A percentile compares a stretch with the other conserved stretches of the same genome.
phyloP scores from a whole-genome alignment of 495 filamentous ascomycete species.

The Lophiostoma macrostomum region DNA sequence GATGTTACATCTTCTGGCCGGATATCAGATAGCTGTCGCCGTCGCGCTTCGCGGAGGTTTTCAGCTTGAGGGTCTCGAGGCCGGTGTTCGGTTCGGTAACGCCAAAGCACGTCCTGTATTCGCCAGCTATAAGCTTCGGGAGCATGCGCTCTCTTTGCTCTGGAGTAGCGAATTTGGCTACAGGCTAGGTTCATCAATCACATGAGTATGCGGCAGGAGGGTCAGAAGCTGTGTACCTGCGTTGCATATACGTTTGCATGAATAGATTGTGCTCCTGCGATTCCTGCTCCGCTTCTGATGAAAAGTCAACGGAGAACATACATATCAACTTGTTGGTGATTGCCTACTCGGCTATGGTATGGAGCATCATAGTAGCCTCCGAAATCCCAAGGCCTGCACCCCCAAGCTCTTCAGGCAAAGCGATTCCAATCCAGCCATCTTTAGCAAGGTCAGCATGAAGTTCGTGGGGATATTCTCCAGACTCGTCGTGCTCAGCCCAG shows the following conservation, averaged over 20 bases:
- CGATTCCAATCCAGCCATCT: constrained; percentile 81
- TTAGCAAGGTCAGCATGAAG: constrained; percentile 72
- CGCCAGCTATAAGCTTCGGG: constrained; percentile 65
- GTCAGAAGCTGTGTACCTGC: constrained; percentile 40
- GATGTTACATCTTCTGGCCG: constrained; percentile 71
- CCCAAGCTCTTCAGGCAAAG: constrained; percentile 67
- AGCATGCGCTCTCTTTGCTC: constrained; percentile 50
- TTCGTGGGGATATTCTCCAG: constrained; percentile 65
- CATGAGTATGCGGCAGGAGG: background rate
- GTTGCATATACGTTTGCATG: constrained; percentile 79
- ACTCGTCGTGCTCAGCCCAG: constrained; percentile 68
- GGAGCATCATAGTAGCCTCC: constrained; percentile 83
- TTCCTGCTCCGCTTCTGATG: constrained; percentile 63
- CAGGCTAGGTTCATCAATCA: constrained; percentile 43
- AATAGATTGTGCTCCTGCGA: constrained; percentile 73
- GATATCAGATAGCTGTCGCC: constrained; percentile 59
- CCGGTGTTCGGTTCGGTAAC: constrained; percentile 70
- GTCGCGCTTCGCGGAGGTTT: constrained; percentile 53
- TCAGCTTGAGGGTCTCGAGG: constrained; percentile 67
- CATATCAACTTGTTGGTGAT: background rate
- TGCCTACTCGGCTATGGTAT: constrained; percentile 66
- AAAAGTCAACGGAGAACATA: no score
- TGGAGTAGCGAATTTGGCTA: constrained; percentile 64
- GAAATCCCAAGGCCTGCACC: constrained; percentile 74
- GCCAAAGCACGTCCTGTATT: constrained; percentile 69